A percentile compares a stretch with the other conserved stretches of the same genome.
phyloP scores from a whole-genome alignment of 257 asterid genomes.

The Solanum clarkiae region DNA sequence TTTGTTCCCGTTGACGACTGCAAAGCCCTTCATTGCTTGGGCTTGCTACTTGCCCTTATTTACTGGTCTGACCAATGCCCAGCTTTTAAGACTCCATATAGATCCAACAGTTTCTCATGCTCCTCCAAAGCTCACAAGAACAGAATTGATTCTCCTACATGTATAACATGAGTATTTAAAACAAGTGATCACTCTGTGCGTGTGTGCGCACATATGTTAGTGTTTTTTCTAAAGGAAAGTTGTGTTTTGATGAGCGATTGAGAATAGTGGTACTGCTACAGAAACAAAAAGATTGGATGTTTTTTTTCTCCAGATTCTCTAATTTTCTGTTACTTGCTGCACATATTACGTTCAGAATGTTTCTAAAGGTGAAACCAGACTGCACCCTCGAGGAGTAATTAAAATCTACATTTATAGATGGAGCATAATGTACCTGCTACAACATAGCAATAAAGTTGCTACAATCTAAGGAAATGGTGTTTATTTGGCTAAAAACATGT shows the following conservation, averaged over 20 bases:
- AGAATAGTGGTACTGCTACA: not conserved
- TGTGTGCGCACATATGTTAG: not conserved
- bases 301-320: not conserved
- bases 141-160: not conserved
- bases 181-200: not conserved
- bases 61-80: not conserved
- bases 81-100: not conserved
- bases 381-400: not conserved
- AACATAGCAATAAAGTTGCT: not conserved
- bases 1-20: not conserved
- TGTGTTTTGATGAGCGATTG: not conserved
- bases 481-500: not conserved
- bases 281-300: not conserved
- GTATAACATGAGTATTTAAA: not conserved
- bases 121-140: not conserved
- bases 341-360: not conserved
- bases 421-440: not conserved
- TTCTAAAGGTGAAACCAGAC: not conserved
- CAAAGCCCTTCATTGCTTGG: not conserved
- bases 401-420: not conserved
- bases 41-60: not conserved
- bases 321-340: not conserved
- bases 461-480: not conserved
- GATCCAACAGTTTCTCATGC: not conserved
- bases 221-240: not conserved